Evolutionary conservation across 768 basidiomycete species (phyloP).

Genomic region (Boletus reticuloceps): DNA sequence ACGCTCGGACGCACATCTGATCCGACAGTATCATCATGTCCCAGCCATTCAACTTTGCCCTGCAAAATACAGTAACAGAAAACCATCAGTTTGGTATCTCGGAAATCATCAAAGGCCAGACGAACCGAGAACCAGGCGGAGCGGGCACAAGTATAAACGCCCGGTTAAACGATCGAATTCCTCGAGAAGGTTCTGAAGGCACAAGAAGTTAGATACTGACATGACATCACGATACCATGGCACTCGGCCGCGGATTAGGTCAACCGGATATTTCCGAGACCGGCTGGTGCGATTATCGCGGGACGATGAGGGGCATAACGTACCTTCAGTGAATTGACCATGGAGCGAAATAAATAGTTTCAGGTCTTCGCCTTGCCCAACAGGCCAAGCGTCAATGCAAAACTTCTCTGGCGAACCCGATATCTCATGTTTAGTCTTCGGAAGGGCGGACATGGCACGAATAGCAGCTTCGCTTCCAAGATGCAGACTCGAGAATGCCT

Average conservation of each 20-base stretch:
- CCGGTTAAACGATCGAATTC: conserved; percentile 90
- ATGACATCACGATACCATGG: conserved; percentile 13
- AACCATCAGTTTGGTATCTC: conserved; percentile 7
- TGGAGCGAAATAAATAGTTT: conserved; percentile 74
- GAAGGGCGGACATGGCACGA: conserved; percentile 60
- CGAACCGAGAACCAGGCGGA: conserved; percentile 79
- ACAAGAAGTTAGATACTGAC: conserved; percentile 11
- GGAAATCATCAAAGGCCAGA: conserved; percentile 12
- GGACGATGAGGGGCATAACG: conserved; percentile 26
- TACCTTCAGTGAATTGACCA: conserved; percentile 90
- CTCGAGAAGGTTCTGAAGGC: conserved; percentile 61
- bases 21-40: conserved; percentile 88
- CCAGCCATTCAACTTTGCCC: conserved; percentile 86
- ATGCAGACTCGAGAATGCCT: conserved; percentile 65
- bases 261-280: conserved; percentile 14
- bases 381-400: conserved; percentile 81
- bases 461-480: conserved; percentile 65
- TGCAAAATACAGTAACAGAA: conserved; percentile 25
- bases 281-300: conserved; percentile 9
- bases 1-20: conserved; percentile 77
- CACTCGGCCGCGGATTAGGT: conserved; percentile 1
- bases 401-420: conserved; percentile 77
- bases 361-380: conserved; percentile 54
- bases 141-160: conserved; percentile 86
- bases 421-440: conserved; percentile 82